Percentiles rank a stretch among this genome's conserved stretches.
phyloP scores from a whole-genome alignment of 306 rosid genomes.

The Geum urbanum region DNA sequence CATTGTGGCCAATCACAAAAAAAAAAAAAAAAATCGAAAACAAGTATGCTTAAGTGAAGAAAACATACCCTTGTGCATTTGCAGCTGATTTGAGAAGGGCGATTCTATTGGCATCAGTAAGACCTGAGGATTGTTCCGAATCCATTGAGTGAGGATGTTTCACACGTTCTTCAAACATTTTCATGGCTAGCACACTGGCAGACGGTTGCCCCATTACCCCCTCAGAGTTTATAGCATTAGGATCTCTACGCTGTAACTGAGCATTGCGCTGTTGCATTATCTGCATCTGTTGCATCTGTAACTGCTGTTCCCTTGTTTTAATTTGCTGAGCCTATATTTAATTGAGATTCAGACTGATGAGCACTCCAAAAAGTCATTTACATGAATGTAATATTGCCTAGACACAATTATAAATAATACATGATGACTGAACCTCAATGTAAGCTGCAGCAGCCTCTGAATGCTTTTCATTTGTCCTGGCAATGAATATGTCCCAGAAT shows the following conservation, averaged over 20 bases:
- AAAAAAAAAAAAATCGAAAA: not conserved
- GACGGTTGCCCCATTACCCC: constrained; percentile 85
- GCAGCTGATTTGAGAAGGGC: constrained; percentile 71
- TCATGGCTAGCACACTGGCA: constrained; percentile 82
- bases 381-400: not conserved
- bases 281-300: constrained; percentile 84
- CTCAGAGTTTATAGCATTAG: constrained; percentile 62
- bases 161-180: constrained; percentile 86
- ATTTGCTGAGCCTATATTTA: constrained; percentile 57
- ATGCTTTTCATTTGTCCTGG: constrained; percentile 89
- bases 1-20: constrained; percentile 3
- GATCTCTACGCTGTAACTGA: constrained; percentile 80
- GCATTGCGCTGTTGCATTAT: constrained; percentile 63
- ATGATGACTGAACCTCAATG: constrained; percentile 52
- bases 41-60: constrained; percentile 10
- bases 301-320: constrained; percentile 72
- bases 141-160: constrained; percentile 71
- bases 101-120: constrained; percentile 68
- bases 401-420: not conserved
- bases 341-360: not conserved
- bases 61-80: constrained; percentile 62
- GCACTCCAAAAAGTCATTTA: not conserved
- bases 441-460: constrained; percentile 84
- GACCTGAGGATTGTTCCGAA: constrained; percentile 76
- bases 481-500: constrained; percentile 89